Conservation (phyloP, 2,329 filamentous ascomycete species). For the Phaeosphaeria sp. region DNA sequence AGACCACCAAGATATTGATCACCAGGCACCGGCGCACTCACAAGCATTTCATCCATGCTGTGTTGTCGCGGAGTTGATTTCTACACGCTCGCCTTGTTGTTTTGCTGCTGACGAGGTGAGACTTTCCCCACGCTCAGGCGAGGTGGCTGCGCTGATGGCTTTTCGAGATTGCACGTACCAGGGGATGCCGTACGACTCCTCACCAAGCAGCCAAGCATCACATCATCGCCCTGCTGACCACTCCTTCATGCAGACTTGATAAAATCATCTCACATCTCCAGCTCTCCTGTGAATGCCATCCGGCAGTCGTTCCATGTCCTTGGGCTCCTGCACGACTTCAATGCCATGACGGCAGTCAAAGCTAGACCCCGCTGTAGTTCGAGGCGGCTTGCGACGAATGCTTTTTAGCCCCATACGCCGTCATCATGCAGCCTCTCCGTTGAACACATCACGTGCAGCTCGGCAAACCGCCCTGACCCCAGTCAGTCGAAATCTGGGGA, state of each 20-base stretch:
- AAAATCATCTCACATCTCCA: not conserved
- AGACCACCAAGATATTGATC: not conserved
- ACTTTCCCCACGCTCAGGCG: not conserved
- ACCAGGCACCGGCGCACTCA: conserved; percentile 2
- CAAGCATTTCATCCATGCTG: not conserved
- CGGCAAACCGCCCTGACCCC: too few species aligned
- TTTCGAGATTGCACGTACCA: not conserved
- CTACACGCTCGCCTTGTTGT: not conserved
- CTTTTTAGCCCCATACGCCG: conserved; percentile 1
- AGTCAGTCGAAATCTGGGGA: conserved; percentile 23
- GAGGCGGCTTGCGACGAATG: conserved; percentile 3
- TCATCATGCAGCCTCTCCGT: conserved; percentile 16
- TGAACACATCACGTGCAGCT: conserved; percentile 4
- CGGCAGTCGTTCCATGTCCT: too few species aligned
- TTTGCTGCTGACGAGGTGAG: not conserved
- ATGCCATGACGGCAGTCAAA: not conserved
- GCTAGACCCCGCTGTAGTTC: conserved; percentile 5
- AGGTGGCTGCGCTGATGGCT: not conserved
- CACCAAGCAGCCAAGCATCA: conserved; percentile 1
- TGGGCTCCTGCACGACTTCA: not conserved
- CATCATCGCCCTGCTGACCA: not conserved
- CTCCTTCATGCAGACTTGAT: not conserved
- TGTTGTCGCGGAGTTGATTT: not conserved
- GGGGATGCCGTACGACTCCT: not conserved
- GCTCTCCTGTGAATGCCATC: too few species aligned